A percentile compares a stretch with the other conserved stretches of the same genome.
Evolutionary conservation across 345 rosid genomes (phyloP).

Genomic region (Gossypium arboreum): DNA sequence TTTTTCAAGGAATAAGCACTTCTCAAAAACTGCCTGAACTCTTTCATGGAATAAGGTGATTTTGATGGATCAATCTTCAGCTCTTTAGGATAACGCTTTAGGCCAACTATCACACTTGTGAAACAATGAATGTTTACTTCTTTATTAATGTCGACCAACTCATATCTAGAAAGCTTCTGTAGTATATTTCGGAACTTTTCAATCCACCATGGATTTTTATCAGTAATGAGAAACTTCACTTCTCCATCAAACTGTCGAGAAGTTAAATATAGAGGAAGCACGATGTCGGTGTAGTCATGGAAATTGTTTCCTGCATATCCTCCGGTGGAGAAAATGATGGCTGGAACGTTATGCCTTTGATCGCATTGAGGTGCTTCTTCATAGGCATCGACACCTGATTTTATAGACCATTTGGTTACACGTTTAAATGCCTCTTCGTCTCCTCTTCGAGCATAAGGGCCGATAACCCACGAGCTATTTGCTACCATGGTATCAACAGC

Average conservation of each 20-base stretch:
- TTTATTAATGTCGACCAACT: constrained; percentile 48
- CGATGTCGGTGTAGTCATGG: constrained; percentile 68
- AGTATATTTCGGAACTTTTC: constrained; percentile 42
- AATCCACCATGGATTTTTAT: constrained; percentile 43
- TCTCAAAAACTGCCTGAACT: constrained; percentile 50
- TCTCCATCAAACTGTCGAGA: constrained; percentile 47
- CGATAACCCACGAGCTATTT: constrained; percentile 51
- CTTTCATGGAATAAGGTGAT: constrained; percentile 46
- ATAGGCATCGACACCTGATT: constrained; percentile 21
- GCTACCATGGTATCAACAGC: constrained; percentile 19
- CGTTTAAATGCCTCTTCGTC: constrained; percentile 42
- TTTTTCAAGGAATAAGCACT: constrained; percentile 42
- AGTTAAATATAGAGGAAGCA: constrained; percentile 58
- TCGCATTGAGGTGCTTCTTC: constrained; percentile 30
- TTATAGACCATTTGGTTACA: constrained; percentile 58
- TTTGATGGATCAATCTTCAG: constrained; percentile 50
- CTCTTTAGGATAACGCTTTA: constrained; percentile 43
- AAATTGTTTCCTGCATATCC: constrained; percentile 74
- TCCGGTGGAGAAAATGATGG: constrained; percentile 63
- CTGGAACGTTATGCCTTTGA: constrained; percentile 43
- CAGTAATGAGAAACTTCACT: constrained; percentile 56
- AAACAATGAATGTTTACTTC: constrained; percentile 53
- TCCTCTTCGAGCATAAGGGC: constrained; percentile 66
- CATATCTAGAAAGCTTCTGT: constrained; percentile 45
- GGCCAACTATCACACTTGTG: constrained; percentile 47